These are phyloP conservation scores for Hypoxylon fragiforme DNA, from an alignment of 495 filamentous ascomycete genomes.

Conservation along the genomic window DNA sequence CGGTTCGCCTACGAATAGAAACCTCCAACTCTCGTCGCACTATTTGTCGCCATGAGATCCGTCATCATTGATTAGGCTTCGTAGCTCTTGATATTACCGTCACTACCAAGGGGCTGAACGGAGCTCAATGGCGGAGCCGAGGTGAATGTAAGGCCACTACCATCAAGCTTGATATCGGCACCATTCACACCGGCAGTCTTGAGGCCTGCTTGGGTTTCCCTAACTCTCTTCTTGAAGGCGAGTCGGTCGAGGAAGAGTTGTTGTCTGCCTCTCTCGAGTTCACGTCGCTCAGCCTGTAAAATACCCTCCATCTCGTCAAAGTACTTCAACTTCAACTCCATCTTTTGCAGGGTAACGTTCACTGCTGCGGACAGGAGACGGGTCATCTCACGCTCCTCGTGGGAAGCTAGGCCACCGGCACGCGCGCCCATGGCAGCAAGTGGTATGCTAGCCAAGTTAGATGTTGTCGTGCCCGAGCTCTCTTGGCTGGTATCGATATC, in stretches of 20 bases:
- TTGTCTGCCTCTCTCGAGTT: conserved; percentile 86
- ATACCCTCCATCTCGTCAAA: conserved; percentile 95
- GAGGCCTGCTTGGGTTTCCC: conserved; percentile 78
- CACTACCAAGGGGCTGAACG: conserved; percentile 68
- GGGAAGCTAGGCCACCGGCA: conserved; percentile 83
- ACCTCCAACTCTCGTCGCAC: neutral
- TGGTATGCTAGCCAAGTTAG: conserved; percentile 73
- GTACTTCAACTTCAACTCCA: conserved; percentile 83
- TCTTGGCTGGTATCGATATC: conserved; percentile 55
- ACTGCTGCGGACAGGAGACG: conserved; percentile 83
- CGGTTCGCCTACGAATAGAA: conserved; percentile 20
- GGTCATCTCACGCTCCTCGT: conserved; percentile 96
- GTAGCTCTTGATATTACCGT: conserved; percentile 58
- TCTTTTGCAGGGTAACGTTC: conserved; percentile 80
- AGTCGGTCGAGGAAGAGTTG: conserved; percentile 92
- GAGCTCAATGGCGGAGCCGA: conserved; percentile 48
- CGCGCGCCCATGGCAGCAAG: conserved; percentile 84
- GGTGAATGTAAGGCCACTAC: conserved; percentile 66
- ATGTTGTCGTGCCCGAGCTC: conserved; percentile 47
- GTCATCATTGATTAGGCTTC: conserved; percentile 41
- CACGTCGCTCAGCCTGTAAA: conserved; percentile 86
- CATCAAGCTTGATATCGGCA: conserved; percentile 53
- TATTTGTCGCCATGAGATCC: neutral
- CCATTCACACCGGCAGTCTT: conserved; percentile 62
- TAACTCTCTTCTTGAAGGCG: conserved; percentile 83